Evolutionary conservation across 225 moss, liverwort and hornwort species (phyloP).

Genomic region (Physcomitrium patens): DNA sequence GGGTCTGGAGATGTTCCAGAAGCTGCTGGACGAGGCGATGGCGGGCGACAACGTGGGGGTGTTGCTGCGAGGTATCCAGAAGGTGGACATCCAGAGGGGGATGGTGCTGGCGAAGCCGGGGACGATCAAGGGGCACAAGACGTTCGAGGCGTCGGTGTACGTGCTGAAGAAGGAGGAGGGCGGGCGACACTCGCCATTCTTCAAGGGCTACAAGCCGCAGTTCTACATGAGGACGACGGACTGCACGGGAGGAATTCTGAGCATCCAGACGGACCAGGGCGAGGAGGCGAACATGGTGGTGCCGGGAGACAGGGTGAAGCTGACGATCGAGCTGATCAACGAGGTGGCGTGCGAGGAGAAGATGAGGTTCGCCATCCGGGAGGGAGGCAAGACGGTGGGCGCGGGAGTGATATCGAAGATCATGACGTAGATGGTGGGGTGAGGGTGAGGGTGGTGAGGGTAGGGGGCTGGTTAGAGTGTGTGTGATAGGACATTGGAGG

Average conservation of each 20-base stretch:
- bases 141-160: slow-evolving; percentile 81
- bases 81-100: slow-evolving; percentile 69
- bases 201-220: slow-evolving; percentile 80
- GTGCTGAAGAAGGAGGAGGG: slow-evolving; percentile 85
- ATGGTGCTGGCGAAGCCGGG: slow-evolving; percentile 84
- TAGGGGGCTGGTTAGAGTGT: too few species aligned
- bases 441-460: too few species aligned
- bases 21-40: slow-evolving; percentile 67
- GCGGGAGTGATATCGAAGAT: slow-evolving; percentile 81
- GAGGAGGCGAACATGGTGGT: slow-evolving; percentile 82
- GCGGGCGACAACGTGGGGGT: slow-evolving; percentile 85
- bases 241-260: slow-evolving; percentile 64
- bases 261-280: slow-evolving; percentile 41
- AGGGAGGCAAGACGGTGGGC: slow-evolving; percentile 84
- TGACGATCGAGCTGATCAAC: slow-evolving; percentile 68
- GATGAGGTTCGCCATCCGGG: slow-evolving; percentile 85
- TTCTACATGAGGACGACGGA: slow-evolving; percentile 89
- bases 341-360: slow-evolving; percentile 71
- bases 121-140: slow-evolving; percentile 62
- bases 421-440: slow-evolving; percentile 37
- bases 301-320: slow-evolving; percentile 78
- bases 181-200: slow-evolving; percentile 81
- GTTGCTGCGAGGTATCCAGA: slow-evolving; percentile 74
- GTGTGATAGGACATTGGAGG: too few species aligned
- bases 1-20: slow-evolving; percentile 89